Base-by-base conservation (phyloP, 1,139 yeast genomes). In the Torulaspora pretoriensis region DNA sequence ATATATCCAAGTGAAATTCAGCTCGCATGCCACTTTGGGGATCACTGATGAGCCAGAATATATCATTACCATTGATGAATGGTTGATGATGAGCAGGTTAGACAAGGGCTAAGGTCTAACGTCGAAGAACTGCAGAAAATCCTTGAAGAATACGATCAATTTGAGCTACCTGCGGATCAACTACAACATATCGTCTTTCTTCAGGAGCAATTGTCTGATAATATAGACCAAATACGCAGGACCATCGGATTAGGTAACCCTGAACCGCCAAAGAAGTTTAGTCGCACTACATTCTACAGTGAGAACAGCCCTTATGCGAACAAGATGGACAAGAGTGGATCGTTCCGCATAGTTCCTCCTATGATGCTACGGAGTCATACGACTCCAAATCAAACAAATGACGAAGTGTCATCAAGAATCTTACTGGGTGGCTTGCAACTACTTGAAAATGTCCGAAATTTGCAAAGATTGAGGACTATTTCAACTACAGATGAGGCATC, bases 261-360 rank as follows among this genome's bases (percentile, higher is more conserved):
- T 43, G 29, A 29, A n/a, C 32, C 38, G 1, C 16, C 19, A n/a
- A 23, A 8, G 17, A 45, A 32, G 17, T 42, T 48, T 23, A 40
- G 42, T 23, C 34, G 51, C 12, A 23, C 24, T 2, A 32, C 34
- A 12, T 46, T 49, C n/a, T 49, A 49, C 42, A 40, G 39, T 28
- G 16, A 26, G 1, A 39, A 44, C 10, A 46, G 53, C 9, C 53
- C 52, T 8, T 49, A 42, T 39, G 38, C 37, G n/a, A 44, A 49
- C 24, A 35, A 31, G 29, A 41, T 32, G 45, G 55, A 52, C 35
- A 45, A 43, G 38, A 50, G 54, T 22, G 45, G 47, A 10, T 45
- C 55, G 4, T 52, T 43, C 42, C 40, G 55, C 9, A 16, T 50
- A 10, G 49, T 48, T 12, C 54, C 55, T 17, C 55, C 55, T 6